Percentiles rank a stretch among this genome's conserved stretches.
phyloP scores from a whole-genome alignment of 306 rosid species.

The Sicyos baderoa region DNA sequence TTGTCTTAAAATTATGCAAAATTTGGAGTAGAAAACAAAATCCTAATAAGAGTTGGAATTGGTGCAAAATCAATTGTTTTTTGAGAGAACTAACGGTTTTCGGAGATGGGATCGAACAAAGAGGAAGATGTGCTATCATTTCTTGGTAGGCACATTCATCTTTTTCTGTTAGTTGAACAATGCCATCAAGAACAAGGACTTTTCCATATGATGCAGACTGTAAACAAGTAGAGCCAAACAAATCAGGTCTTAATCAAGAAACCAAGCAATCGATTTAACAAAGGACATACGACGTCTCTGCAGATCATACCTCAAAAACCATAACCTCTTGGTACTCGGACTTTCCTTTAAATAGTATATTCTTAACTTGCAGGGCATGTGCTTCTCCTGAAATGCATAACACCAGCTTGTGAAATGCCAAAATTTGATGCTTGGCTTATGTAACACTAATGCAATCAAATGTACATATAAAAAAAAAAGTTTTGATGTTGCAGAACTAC shows the following conservation, averaged over 20 bases:
- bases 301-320: slow-evolving; percentile 66
- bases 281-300: not conserved
- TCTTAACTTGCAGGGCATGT: slow-evolving; percentile 72
- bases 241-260: slow-evolving; percentile 20
- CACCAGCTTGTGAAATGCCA: not conserved
- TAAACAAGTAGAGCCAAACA: slow-evolving; percentile 11
- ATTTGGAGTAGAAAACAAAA: slow-evolving; percentile 3
- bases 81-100: slow-evolving; percentile 43
- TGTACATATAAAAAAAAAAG: not conserved
- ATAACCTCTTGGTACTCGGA: slow-evolving; percentile 86
- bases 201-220: slow-evolving; percentile 86
- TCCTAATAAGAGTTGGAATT: not conserved
- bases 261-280: not conserved
- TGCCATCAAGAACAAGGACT: slow-evolving; percentile 96
- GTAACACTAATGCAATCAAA: not conserved
- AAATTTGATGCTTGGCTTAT: not conserved
- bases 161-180: slow-evolving; percentile 91
- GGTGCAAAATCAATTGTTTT: not conserved
- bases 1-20: slow-evolving; percentile 4
- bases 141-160: no score
- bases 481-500: not conserved
- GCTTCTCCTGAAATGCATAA: slow-evolving; percentile 59
- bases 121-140: slow-evolving; percentile 96
- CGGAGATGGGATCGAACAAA: slow-evolving; percentile 81
- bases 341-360: slow-evolving; percentile 54